A percentile compares a stretch with the other conserved stretches of the same genome.
Conservation (phyloP, 2,329 filamentous ascomycete species). For the Colletotrichum kahawae region DNA sequence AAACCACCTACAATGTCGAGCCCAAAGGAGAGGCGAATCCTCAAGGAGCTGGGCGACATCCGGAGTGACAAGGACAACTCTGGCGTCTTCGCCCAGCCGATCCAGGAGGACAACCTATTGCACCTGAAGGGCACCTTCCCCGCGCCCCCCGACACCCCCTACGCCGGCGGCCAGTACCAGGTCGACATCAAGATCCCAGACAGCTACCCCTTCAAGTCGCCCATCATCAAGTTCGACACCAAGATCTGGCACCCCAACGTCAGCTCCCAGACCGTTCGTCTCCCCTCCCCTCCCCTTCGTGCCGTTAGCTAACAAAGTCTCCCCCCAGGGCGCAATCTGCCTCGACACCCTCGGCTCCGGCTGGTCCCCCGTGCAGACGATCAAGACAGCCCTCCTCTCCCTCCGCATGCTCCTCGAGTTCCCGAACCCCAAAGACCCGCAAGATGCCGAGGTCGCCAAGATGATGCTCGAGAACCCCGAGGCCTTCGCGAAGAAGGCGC, state of each 20-base stretch:
- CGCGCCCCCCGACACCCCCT: conserved; percentile 91
- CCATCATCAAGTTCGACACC: conserved; percentile 88
- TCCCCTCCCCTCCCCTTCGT: neutral
- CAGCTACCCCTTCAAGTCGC: conserved; percentile 93
- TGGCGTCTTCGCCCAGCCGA: conserved; percentile 72
- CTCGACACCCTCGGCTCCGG: conserved; percentile 87
- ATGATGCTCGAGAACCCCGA: conserved; percentile 85
- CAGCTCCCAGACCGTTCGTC: conserved; percentile 85
- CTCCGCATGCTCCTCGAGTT: conserved; percentile 91
- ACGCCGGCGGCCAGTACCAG: conserved; percentile 81
- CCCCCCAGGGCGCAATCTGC: conserved; percentile 85
- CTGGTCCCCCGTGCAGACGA: conserved; percentile 96
- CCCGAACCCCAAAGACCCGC: conserved; percentile 94
- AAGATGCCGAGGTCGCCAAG: conserved; percentile 92
- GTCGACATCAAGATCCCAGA: conserved; percentile 88
- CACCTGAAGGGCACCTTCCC: conserved; percentile 84
- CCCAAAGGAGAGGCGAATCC: conserved; percentile 64
- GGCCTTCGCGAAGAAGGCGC: conserved; percentile 80
- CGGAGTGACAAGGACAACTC: conserved; percentile 73
- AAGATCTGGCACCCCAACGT: conserved; percentile 98
- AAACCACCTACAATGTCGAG: conserved; percentile 45
- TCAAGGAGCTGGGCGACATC: conserved; percentile 81
- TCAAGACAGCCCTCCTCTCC: conserved; percentile 93
- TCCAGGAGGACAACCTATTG: conserved; percentile 73
- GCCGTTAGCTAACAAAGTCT: neutral